Evolutionary conservation across 2,329 filamentous ascomycete genomes (phyloP).

Genomic region (Cercospora zeina): DNA sequence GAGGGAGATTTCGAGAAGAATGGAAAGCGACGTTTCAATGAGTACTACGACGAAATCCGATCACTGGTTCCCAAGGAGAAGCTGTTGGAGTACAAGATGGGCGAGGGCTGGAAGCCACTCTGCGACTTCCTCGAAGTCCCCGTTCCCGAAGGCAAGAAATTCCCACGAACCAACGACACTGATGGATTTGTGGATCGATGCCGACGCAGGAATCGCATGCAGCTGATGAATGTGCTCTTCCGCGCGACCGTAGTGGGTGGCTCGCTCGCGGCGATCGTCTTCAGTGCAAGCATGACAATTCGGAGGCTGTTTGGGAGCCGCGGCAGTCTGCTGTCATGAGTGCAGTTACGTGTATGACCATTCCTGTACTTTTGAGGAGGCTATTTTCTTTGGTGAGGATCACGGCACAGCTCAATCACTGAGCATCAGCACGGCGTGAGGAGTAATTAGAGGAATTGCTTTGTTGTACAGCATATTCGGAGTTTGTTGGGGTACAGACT

Average conservation of each 20-base stretch:
- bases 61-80: constrained; percentile 51
- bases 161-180: constrained; percentile 56
- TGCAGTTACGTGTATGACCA: neutral
- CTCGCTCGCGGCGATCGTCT: constrained; percentile 48
- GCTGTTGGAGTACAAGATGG: constrained; percentile 56
- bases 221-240: constrained; percentile 58
- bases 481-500: neutral
- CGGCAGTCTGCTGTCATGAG: constrained; percentile 23
- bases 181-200: constrained; percentile 58
- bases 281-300: constrained; percentile 41
- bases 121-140: constrained; percentile 58
- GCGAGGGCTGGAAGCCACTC: constrained; percentile 56
- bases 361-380: neutral
- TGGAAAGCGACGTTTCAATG: constrained; percentile 63
- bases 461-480: neutral
- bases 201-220: constrained; percentile 54
- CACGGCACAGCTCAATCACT: neutral
- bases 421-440: constrained; percentile 10
- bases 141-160: constrained; percentile 51
- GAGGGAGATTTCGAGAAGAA: constrained; percentile 65
- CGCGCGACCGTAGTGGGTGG: constrained; percentile 54
- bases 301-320: constrained; percentile 39
- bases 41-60: constrained; percentile 58
- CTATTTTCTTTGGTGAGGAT: neutral
- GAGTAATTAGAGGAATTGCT: constrained; percentile 6